These are phyloP conservation scores for Leccinum disarticulatum DNA, from an alignment of 768 basidiomycete species.

Conservation along the genomic window DNA sequence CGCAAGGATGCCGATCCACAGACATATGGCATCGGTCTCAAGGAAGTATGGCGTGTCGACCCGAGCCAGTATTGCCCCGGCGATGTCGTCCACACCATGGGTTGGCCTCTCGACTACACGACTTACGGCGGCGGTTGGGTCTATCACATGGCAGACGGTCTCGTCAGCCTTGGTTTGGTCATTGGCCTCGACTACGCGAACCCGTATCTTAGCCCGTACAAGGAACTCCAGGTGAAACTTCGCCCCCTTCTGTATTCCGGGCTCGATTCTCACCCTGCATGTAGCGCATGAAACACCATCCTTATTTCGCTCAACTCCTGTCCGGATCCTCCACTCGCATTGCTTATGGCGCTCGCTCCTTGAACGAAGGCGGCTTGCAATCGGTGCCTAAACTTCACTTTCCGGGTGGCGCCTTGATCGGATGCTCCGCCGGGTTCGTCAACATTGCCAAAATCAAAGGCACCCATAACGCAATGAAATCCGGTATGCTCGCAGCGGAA, in stretches of 20 bases:
- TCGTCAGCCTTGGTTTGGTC: constrained; percentile 89
- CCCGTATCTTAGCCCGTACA: constrained; percentile 88
- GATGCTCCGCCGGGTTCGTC: constrained; percentile 94
- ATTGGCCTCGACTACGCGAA: constrained; percentile 94
- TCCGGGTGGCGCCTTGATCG: constrained; percentile 93
- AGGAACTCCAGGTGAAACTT: constrained; percentile 79
- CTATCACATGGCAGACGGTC: constrained; percentile 92
- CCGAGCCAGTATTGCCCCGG: constrained; percentile 57
- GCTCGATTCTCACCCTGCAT: constrained; percentile 5
- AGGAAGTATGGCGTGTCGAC: constrained; percentile 95
- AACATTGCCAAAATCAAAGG: constrained; percentile 99
- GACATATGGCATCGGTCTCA: constrained; percentile 94
- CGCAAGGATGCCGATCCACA: constrained; percentile 72
- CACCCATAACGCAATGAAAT: constrained; percentile 99
- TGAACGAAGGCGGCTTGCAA: constrained; percentile 95
- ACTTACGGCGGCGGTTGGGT: constrained; percentile 89
- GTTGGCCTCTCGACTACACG: constrained; percentile 82
- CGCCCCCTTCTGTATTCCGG: background rate
- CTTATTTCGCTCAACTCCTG: constrained; percentile 82
- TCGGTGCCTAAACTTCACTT: constrained; percentile 84
- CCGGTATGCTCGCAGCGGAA: constrained; percentile 95
- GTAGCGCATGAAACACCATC: constrained; percentile 94
- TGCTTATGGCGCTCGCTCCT: constrained; percentile 84
- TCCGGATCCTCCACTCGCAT: constrained; percentile 71
- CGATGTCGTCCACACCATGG: constrained; percentile 90